Conservation (phyloP, 2,329 filamentous ascomycete species). For the Ophiostoma novo-ulmi region DNA sequence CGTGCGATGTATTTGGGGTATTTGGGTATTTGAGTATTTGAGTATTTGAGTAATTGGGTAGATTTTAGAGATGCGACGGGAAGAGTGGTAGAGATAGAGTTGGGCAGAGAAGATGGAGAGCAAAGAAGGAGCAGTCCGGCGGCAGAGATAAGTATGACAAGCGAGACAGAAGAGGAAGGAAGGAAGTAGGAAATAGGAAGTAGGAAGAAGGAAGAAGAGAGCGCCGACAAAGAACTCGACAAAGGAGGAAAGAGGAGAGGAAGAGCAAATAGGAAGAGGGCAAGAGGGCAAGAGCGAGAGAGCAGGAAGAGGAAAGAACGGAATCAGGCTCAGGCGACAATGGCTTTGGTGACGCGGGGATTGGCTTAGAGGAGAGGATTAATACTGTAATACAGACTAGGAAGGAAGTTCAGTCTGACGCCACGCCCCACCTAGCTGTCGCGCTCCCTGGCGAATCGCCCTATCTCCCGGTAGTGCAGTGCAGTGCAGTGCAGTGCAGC, state of each 20-base stretch:
- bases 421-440: conserved; percentile 6
- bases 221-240: background rate
- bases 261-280: background rate
- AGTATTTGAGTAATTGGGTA: background rate
- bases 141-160: background rate
- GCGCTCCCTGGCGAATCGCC: conserved; percentile 3
- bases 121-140: background rate
- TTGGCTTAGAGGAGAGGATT: background rate
- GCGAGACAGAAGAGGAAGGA: background rate
- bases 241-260: background rate
- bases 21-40: background rate
- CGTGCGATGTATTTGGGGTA: background rate
- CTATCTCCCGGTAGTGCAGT: background rate
- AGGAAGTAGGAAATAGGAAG: background rate
- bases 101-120: background rate
- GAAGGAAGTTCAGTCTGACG: conserved; percentile 12
- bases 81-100: background rate
- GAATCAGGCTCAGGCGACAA: conserved; percentile 12
- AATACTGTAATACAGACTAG: background rate
- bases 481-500: background rate
- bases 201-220: background rate
- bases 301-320: background rate
- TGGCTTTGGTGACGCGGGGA: conserved; percentile 13
- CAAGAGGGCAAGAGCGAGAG: background rate
- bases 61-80: background rate